Conservation (phyloP, 176 grass and related monocot genomes). For the Chrysopogon serrulatus region DNA sequence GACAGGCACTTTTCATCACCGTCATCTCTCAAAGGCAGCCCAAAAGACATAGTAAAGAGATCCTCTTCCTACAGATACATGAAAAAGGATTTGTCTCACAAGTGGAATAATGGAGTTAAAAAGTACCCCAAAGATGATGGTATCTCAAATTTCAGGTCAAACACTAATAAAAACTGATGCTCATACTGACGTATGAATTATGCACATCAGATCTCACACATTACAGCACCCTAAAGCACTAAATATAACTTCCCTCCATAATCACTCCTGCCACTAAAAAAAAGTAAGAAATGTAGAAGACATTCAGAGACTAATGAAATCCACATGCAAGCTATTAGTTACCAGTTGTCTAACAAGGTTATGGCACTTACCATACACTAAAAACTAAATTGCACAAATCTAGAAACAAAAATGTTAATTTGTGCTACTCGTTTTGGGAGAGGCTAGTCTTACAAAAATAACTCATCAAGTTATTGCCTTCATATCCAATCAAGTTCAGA, state of each 20-base stretch:
- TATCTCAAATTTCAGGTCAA: constrained; percentile 10
- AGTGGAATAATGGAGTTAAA: not conserved
- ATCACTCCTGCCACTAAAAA: not conserved
- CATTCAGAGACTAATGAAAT: not conserved
- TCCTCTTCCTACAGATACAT: constrained; percentile 79
- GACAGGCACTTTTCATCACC: constrained; percentile 82
- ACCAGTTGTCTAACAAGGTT: not conserved
- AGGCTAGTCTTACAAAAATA: not conserved
- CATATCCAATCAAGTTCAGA: not conserved
- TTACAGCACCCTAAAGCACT: not conserved
- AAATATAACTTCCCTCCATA: not conserved
- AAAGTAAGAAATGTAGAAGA: not conserved
- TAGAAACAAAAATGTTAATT: not conserved
- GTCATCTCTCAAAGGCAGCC: constrained; percentile 84
- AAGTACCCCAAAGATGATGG: not conserved
- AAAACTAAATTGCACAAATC: not conserved
- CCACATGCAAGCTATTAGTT: not conserved
- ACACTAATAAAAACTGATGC: not conserved
- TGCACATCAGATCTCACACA: not conserved
- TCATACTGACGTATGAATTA: constrained; percentile 1
- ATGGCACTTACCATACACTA: not conserved
- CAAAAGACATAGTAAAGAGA: constrained; percentile 90
- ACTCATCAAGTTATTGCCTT: not conserved
- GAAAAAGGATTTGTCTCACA: constrained; percentile 11
- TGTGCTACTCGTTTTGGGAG: not conserved